Evolutionary conservation across 345 rosid genomes (phyloP).

Genomic region (Psidium friedrichsthalianum): DNA sequence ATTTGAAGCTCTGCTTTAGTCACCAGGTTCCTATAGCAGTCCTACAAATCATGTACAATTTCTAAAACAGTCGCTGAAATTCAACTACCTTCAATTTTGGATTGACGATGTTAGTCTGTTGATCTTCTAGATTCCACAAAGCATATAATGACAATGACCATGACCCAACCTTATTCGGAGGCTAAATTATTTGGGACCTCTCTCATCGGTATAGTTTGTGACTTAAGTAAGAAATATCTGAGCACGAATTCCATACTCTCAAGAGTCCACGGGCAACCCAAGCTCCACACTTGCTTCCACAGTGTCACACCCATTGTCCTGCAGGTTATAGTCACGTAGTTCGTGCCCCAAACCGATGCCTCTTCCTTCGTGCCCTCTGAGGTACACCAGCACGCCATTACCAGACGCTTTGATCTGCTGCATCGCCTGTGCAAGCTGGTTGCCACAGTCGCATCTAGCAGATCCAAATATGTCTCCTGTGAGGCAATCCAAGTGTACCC

Average conservation of each 20-base stretch:
- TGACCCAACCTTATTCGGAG: not conserved
- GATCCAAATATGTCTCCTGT: conserved; percentile 84
- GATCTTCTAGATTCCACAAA: not conserved
- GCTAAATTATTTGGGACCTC: not conserved
- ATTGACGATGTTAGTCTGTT: not conserved
- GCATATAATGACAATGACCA: not conserved
- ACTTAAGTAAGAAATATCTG: conserved; percentile 31
- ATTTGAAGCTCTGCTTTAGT: not conserved
- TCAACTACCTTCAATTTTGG: not conserved
- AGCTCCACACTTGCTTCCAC: conserved; percentile 84
- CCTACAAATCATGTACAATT: not conserved
- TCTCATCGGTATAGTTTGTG: not conserved
- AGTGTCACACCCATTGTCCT: conserved; percentile 69
- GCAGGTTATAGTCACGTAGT: conserved; percentile 74
- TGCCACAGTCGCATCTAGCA: conserved; percentile 70
- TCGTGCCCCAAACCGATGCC: conserved; percentile 90
- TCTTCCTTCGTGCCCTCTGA: conserved; percentile 87
- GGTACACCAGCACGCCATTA: conserved; percentile 65
- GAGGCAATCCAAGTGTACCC: conserved; percentile 75
- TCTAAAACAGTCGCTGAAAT: not conserved
- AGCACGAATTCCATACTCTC: conserved; percentile 82
- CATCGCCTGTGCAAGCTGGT: conserved; percentile 76
- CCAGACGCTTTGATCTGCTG: conserved; percentile 70
- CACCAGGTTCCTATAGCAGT: not conserved
- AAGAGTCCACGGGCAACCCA: conserved; percentile 77